phyloP scores from a whole-genome alignment of 352 stramenopile genomes.

The Nothophytophthora sp. region DNA sequence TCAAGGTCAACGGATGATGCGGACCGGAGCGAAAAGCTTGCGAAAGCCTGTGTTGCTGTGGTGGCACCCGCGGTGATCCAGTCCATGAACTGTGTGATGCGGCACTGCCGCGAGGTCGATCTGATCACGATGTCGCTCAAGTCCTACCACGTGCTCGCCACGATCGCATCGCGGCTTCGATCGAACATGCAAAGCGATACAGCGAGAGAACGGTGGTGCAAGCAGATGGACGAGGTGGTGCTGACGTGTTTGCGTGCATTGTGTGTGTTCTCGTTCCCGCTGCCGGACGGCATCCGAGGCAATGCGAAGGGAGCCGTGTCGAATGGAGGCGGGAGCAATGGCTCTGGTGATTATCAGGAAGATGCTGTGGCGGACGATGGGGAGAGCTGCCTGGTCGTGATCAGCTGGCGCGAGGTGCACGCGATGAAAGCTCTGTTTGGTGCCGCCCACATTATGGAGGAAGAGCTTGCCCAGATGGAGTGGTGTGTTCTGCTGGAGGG shows the following conservation, averaged over 20 bases:
- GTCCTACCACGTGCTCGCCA: conserved; percentile 82
- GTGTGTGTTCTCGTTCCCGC: conserved; percentile 78
- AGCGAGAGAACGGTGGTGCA: conserved; percentile 37
- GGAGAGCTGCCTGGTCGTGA: conserved; percentile 59
- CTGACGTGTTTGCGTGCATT: conserved; percentile 71
- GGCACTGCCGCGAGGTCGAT: conserved; percentile 79
- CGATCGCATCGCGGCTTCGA: conserved; percentile 68
- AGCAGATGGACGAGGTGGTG: conserved; percentile 77
- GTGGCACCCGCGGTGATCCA: conserved; percentile 74
- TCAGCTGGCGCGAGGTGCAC: conserved; percentile 85
- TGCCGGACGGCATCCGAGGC: conserved; percentile 63
- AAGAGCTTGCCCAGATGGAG: conserved; percentile 74
- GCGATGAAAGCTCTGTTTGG: conserved; percentile 89
- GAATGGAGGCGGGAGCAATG: conserved; percentile 16
- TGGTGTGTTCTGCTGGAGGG: conserved; percentile 78
- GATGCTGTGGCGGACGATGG: conserved; percentile 52
- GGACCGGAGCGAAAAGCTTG: conserved; percentile 46
- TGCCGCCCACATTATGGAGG: conserved; percentile 84
- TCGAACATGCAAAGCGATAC: conserved; percentile 45
- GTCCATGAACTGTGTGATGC: conserved; percentile 77
- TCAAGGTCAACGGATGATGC: conserved; percentile 49
- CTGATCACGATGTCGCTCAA: conserved; percentile 84
- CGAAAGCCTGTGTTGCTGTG: conserved; percentile 58
- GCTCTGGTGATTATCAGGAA: conserved; percentile 30
- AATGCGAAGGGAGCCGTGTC: conserved; percentile 35